Percentiles rank a stretch among this genome's conserved stretches.
Conservation (phyloP, 1,139 yeast species). For the Kodamaea suecica region DNA sequence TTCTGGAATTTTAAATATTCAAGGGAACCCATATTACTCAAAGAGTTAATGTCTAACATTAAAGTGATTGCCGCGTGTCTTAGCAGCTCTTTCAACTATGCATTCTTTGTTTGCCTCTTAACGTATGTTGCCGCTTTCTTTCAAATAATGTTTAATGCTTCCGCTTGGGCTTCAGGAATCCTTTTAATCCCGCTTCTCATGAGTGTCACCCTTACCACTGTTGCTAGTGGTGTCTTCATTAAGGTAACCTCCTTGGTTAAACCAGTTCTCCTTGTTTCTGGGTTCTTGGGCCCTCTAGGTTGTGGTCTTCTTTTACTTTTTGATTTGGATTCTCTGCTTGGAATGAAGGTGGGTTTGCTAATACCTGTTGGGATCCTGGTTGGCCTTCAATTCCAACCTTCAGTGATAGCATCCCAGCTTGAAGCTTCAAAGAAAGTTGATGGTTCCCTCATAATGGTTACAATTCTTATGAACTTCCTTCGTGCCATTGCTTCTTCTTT, state of each 20-base stretch:
- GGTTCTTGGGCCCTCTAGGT: constrained; percentile 19
- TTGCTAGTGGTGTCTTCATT: constrained; percentile 17
- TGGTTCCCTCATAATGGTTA: constrained; percentile 20
- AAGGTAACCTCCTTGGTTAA: constrained; percentile 17
- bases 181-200: constrained; percentile 21
- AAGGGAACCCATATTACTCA: constrained; percentile 45
- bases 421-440: constrained; percentile 21
- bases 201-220: constrained; percentile 18
- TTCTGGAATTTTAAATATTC: constrained; percentile 50
- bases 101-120: constrained; percentile 17
- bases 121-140: constrained; percentile 23
- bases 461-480: constrained; percentile 19
- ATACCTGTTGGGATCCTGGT: constrained; percentile 20
- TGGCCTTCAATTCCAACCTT: constrained; percentile 21
- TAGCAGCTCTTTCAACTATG: constrained; percentile 18
- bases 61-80: constrained; percentile 37
- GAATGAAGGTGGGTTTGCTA: constrained; percentile 17
- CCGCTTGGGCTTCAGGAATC: constrained; percentile 21
- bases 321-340: constrained; percentile 12
- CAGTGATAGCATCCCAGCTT: constrained; percentile 21
- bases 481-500: constrained; percentile 19
- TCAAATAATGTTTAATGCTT: constrained; percentile 19
- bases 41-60: constrained; percentile 33
- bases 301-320: constrained; percentile 16
- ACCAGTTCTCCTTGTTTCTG: constrained; percentile 16